Evolutionary conservation across 2,329 filamentous ascomycete species (phyloP).

Genomic region (Trichoderma simmonsii): DNA sequence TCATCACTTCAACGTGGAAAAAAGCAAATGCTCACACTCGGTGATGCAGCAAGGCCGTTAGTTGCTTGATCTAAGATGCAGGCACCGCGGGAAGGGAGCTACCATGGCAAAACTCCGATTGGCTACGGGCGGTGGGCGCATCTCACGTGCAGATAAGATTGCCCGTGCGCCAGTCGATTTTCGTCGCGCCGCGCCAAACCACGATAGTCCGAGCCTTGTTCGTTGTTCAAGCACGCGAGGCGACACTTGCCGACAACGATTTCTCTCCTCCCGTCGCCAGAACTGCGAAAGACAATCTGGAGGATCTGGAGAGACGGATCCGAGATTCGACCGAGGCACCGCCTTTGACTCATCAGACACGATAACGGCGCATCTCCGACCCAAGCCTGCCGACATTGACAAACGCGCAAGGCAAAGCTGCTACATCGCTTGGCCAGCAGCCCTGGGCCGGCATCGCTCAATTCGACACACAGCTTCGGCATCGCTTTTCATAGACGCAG

Average conservation of each 20-base stretch:
- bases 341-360: neutral
- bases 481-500: neutral
- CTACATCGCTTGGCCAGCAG: neutral
- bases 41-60: neutral
- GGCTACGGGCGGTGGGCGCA: constrained; percentile 9
- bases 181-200: constrained; percentile 26
- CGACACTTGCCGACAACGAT: neutral
- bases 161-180: constrained; percentile 16
- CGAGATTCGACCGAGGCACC: neutral
- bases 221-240: neutral
- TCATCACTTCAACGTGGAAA: neutral
- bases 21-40: neutral
- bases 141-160: constrained; percentile 24
- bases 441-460: neutral
- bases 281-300: neutral
- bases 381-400: neutral
- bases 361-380: neutral
- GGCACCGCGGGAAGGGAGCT: constrained; percentile 2
- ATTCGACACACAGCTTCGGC: neutral
- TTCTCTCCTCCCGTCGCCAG: neutral
- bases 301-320: neutral
- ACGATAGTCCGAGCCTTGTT: constrained; percentile 1
- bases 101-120: constrained; percentile 28
- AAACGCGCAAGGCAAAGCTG: constrained; percentile 2
- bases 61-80: constrained; percentile 7